phyloP scores from a whole-genome alignment of 805 yeast species.

The Teunomyces cretensis region DNA sequence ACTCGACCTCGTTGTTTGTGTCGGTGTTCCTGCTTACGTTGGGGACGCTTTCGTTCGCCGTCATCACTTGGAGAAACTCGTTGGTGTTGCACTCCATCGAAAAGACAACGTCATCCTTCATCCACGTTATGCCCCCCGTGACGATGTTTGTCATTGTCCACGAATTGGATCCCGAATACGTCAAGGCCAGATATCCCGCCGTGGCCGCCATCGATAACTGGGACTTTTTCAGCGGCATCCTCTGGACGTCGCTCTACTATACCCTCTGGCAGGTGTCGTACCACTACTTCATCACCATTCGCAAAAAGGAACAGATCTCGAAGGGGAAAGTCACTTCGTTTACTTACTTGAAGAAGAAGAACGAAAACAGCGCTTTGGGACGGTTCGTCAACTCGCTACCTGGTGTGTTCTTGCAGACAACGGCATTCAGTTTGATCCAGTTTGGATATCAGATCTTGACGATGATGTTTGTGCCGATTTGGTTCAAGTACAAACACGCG shows the following conservation, averaged over 20 bases:
- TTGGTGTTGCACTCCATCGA: slow-evolving; percentile 89
- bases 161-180: slow-evolving; percentile 55
- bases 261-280: slow-evolving; percentile 87
- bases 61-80: slow-evolving; percentile 93
- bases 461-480: slow-evolving; percentile 87
- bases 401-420: slow-evolving; percentile 75
- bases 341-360: slow-evolving; percentile 74
- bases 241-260: slow-evolving; percentile 79
- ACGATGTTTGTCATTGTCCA: slow-evolving; percentile 86
- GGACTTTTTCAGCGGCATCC: slow-evolving; percentile 67
- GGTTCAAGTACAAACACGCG: slow-evolving; percentile 68
- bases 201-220: slow-evolving; percentile 64
- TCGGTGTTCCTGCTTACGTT: slow-evolving; percentile 83
- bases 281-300: slow-evolving; percentile 88
- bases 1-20: slow-evolving; percentile 68
- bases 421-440: slow-evolving; percentile 84
- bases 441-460: slow-evolving; percentile 82
- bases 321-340: slow-evolving; percentile 87
- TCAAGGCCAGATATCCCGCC: slow-evolving; percentile 73
- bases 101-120: slow-evolving; percentile 86
- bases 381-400: slow-evolving; percentile 78
- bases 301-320: slow-evolving; percentile 73
- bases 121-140: slow-evolving; percentile 87
- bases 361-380: slow-evolving; percentile 66
- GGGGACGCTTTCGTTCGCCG: slow-evolving; percentile 92